Percentiles rank a stretch among this genome's conserved stretches.
phyloP scores from a whole-genome alignment of 1,139 yeast species.

The Kluyveromyces marxianus region DNA sequence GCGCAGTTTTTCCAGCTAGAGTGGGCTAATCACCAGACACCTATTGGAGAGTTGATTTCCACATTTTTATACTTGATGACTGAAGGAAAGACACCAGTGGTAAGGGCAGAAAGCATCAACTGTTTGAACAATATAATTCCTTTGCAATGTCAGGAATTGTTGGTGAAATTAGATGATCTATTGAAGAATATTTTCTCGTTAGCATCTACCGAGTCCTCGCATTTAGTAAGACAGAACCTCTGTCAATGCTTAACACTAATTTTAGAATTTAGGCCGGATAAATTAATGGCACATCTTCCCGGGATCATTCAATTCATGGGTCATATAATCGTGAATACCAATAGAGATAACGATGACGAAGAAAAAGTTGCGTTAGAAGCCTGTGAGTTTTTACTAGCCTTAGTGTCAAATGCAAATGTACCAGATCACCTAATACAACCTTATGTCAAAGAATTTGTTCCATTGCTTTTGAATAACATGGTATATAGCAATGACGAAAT shows the following conservation, averaged over 20 bases:
- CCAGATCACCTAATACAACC: slow-evolving; percentile 46
- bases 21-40: slow-evolving; percentile 47
- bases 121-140: slow-evolving; percentile 76
- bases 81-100: slow-evolving; percentile 36
- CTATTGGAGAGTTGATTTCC: slow-evolving; percentile 61
- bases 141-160: slow-evolving; percentile 56
- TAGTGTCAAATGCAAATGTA: slow-evolving; percentile 56
- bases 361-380: slow-evolving; percentile 85
- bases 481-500: slow-evolving; percentile 82
- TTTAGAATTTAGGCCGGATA: slow-evolving; percentile 74
- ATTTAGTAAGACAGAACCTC: slow-evolving; percentile 62
- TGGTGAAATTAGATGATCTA: slow-evolving; percentile 59
- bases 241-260: slow-evolving; percentile 73
- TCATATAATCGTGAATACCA: slow-evolving; percentile 48
- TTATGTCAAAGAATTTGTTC: slow-evolving; percentile 56
- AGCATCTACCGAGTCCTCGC: slow-evolving; percentile 47
- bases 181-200: slow-evolving; percentile 56
- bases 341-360: slow-evolving; percentile 36
- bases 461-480: slow-evolving; percentile 74
- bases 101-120: slow-evolving; percentile 57
- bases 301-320: slow-evolving; percentile 82
- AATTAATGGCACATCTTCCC: slow-evolving; percentile 66
- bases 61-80: slow-evolving; percentile 49
- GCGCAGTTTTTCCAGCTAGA: slow-evolving; percentile 40
- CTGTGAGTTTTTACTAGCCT: slow-evolving; percentile 78